Percentiles rank a stretch among this genome's conserved stretches.
These are phyloP conservation scores for Crepidotus variabilis DNA, from an alignment of 768 basidiomycete genomes.

Conservation along the genomic window DNA sequence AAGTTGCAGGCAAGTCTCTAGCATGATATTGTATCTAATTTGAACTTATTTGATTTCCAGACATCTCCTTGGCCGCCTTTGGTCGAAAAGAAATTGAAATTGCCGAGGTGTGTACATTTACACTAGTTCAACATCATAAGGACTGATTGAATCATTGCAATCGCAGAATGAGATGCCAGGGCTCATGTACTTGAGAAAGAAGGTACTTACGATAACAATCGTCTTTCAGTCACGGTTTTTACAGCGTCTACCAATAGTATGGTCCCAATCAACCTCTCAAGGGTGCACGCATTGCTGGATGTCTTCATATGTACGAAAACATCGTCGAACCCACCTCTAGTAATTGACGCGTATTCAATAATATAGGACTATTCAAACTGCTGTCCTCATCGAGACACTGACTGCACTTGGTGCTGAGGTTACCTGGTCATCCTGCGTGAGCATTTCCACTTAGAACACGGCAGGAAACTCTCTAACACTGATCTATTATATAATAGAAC, in stretches of 20 bases:
- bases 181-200: constrained; percentile 88
- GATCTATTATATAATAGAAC: constrained; percentile 53
- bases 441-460: constrained; percentile 24
- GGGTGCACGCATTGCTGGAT: constrained; percentile 95
- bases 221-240: constrained; percentile 18
- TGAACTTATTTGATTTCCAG: constrained; percentile 33
- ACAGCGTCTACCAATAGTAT: constrained; percentile 52
- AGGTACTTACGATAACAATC: constrained; percentile 45
- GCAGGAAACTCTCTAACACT: background rate
- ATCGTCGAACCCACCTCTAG: constrained; percentile 2
- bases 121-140: constrained; percentile 11
- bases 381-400: constrained; percentile 97
- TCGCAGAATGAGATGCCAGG: constrained; percentile 89
- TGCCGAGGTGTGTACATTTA: constrained; percentile 70
- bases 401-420: constrained; percentile 95
- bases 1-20: constrained; percentile 71
- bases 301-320: constrained; percentile 84
- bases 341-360: constrained; percentile 1
- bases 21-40: background rate
- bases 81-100: constrained; percentile 99
- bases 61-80: constrained; percentile 97
- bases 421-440: constrained; percentile 95
- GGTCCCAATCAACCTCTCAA: constrained; percentile 79
- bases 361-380: constrained; percentile 94
- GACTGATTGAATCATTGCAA: constrained; percentile 7